phyloP scores from a whole-genome alignment of 345 rosid genomes.

The Populus simonii region DNA sequence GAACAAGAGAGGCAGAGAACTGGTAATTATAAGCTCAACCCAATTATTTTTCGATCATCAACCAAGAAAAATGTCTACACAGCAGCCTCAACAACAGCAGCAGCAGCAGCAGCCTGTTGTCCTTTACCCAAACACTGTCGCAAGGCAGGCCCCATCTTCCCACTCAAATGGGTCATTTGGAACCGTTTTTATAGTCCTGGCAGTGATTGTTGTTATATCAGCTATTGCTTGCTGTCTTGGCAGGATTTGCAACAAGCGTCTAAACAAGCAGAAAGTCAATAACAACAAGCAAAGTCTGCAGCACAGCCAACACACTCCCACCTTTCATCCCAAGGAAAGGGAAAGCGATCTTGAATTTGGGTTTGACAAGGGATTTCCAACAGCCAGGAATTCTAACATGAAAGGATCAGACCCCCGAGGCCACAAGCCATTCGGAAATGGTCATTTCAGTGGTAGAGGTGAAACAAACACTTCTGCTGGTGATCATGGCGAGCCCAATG shows the following conservation, averaged over 20 bases:
- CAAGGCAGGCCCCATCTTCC: conserved; percentile 34
- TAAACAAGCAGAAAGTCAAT: conserved; percentile 14
- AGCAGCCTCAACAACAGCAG: conserved; percentile 4
- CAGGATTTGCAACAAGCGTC: conserved; percentile 40
- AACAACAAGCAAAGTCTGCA: neutral
- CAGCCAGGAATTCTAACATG: conserved; percentile 14
- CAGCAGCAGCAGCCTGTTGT: conserved; percentile 40
- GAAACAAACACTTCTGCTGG: neutral
- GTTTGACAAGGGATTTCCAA: conserved; percentile 34
- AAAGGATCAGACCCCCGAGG: conserved; percentile 23
- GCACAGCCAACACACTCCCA: conserved; percentile 6
- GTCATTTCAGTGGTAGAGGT: neutral
- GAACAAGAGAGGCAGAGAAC: conserved; percentile 22
- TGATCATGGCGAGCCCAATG: neutral
- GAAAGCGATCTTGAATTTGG: conserved; percentile 40
- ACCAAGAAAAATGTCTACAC: conserved; percentile 10
- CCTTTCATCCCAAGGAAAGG: conserved; percentile 5
- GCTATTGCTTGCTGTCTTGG: conserved; percentile 58
- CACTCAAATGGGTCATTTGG: conserved; percentile 66
- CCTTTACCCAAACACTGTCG: conserved; percentile 52
- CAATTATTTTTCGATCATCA: neutral
- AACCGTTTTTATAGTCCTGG: conserved; percentile 58
- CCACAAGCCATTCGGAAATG: conserved; percentile 22
- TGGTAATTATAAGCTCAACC: neutral
- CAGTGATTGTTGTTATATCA: conserved; percentile 52